Base-by-base conservation (phyloP, 2,329 filamentous ascomycete genomes). In the Cadophora malorum region DNA sequence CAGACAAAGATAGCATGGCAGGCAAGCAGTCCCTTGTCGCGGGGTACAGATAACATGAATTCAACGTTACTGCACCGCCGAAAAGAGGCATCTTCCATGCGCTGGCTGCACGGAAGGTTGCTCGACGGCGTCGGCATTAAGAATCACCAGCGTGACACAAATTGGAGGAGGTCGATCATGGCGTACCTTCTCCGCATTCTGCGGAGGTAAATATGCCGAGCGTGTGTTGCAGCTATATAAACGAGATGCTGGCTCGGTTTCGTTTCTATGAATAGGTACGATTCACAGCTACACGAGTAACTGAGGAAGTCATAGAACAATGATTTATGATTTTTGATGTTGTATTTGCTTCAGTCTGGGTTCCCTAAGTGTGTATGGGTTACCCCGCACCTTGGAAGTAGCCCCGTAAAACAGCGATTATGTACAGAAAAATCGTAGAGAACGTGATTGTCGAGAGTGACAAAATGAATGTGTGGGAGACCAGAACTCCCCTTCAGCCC, bases 361-460 rank as follows among this genome's bases (percentile, higher is more conserved):
- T 21, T 64, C 28, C 50, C 52, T 55, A 52, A 55, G 28, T 61
- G 45, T 66, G 53, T 62, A 62, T 67, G 47, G 35, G n/a, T 63
- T 55, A 58, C 23, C 45, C 38, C 50, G 41, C 61, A 59, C 28
- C 31, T 41, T 45, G 21, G 33, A 47, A 28, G 25, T 45, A 16
- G 31, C 53, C 49, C 28, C 10, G 41, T 45, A 33, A 16, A 16
- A 28, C 50, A 61, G 55, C 55, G 59, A 21, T 62, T 31, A 28
- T 55, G 47, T 49, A 50, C 38, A 52, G 28, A 64, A 63, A 23
- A 16, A 53, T 70, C 65, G 61, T 70, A 71, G 53, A 64, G 69
- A 71, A 53, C 65, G 69, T 72, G 70, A 63, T 67, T 69, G 68
- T 61, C 61, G 64, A 52, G 59, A 50, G 64, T 66, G 68, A 60